Evolutionary conservation across 495 filamentous ascomycete genomes (phyloP), one percentile per base, ranked within the genome.

Genomic region (Xylaria acuta): DNA sequence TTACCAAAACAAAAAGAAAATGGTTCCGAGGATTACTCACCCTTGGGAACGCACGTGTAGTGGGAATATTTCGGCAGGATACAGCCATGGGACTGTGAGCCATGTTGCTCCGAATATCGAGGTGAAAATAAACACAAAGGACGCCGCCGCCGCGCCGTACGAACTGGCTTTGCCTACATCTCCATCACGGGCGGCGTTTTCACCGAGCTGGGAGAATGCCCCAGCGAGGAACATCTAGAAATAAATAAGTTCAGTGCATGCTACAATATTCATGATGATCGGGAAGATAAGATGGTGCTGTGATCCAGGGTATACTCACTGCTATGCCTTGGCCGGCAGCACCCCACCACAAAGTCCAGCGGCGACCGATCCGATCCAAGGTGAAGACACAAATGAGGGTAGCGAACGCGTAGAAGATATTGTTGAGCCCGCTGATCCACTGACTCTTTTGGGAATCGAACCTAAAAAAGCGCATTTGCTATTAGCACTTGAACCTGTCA

Each of bases 61-160:
- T 0, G 91, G 91, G 79, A 92, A 92, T 65, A 92, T 92, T 75
- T 93, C 91, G 20, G 90, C 89, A 0, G 90, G 90, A 69, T 92
- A 92, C 5, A 92, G 74, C 90, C 90, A 92, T 0, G 90, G 90
- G 3, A 91, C 90, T 0, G 90, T 92, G 14, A 93, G 78, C 91
- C 91, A 93, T 2, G 91, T 91, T 0, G 90, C 91, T 34, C 90
- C 90, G 72, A 93, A 93, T 1, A 90, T 84, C 6, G 85, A 86
- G 5, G 90, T 92, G 76, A 90, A 92, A 36, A 93, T 83, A 79
- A 91, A 92, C 32, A 92, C 88, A 82, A 93, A 90, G 34, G 87
- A 88, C 0, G 88, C 89, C 0, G 90, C 90, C 0, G 89, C 91
- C 0, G 86, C 88, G 60, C 90, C 89, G 69, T 87, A 90, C 2